Evolutionary conservation across 1,139 yeast species (phyloP), one percentile per base, ranked within the genome.

Genomic region (Kluyveromyces sp.): DNA sequence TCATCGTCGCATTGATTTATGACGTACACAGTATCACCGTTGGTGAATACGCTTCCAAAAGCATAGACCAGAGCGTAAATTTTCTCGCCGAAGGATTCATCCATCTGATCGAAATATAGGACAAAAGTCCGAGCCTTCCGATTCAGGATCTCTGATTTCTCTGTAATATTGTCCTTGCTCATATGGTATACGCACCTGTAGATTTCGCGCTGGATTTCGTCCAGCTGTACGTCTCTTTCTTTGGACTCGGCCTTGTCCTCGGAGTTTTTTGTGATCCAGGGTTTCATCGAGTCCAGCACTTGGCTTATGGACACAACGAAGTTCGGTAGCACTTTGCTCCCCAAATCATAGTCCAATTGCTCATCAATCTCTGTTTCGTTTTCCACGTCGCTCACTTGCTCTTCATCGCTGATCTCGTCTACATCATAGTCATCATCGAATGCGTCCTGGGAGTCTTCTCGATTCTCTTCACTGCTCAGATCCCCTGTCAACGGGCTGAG

Each of bases 41-140:
- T 94, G 22, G 83, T 83, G 42, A 88, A 70, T 1, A 88, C 84
- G 0, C 95, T 80, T 1, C 96, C 96, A 52, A 89, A 73, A 39
- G 89, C 78, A 87, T 96, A 89, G 56, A 87, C 94, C 36, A 89
- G 70, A 0, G 96, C 94, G 63, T 84, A 86, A 17, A 47, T 40
- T 25, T 42, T 42, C 31, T 42, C 45, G 32, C 36, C 42, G 31
- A 75, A 73, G 3, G 95, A 83, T 56, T 87, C 96, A 1, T 89
- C 87, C 1, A 92, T 82, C 55, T 85, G 75, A 60, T 86, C 95
- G 68, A 84, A 77, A 57, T 92, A 85, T 29, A 84, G 74, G 45
- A 86, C 69, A 63, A 80, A 86, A 63, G 84, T 76, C 32, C 43
- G 34, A 35, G 47, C 17, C 12, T 16, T 16, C 30, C 30, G 17